Conservation (phyloP, 2,329 filamentous ascomycete species). For the Botrytis fragariae region DNA sequence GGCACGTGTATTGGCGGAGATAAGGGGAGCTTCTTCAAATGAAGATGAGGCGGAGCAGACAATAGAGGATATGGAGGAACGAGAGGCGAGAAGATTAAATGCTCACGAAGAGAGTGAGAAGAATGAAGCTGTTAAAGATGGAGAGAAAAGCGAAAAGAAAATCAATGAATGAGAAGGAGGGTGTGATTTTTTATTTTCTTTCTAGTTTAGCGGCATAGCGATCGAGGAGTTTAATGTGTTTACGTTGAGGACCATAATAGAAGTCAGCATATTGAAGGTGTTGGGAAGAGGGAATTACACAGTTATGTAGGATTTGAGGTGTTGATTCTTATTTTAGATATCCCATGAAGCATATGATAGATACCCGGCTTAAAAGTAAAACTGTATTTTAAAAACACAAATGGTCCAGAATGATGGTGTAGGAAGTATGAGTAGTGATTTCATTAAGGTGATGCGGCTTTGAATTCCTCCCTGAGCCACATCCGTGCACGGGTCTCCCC, state of each 20-base stretch:
- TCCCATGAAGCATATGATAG: background rate
- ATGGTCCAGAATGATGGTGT: background rate
- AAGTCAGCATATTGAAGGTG: background rate
- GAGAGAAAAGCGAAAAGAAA: background rate
- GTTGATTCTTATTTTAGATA: background rate
- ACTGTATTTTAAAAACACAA: background rate
- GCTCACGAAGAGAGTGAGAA: background rate
- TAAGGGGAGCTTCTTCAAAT: background rate
- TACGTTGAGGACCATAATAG: background rate
- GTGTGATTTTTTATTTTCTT: background rate
- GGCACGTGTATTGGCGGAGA: slow-evolving; percentile 32
- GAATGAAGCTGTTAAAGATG: no score
- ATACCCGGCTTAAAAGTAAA: background rate
- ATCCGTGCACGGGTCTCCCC: background rate
- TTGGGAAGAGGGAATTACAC: background rate
- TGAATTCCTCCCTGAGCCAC: background rate
- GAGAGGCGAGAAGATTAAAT: slow-evolving; percentile 4
- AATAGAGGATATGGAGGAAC: slow-evolving; percentile 16
- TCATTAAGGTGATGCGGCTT: background rate
- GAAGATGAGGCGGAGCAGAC: slow-evolving; percentile 5
- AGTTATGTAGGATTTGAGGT: background rate
- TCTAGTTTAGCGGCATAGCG: background rate
- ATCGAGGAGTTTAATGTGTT: background rate
- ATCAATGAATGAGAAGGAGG: background rate
- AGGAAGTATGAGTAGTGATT: background rate